Evolutionary conservation across 352 stramenopile genomes (phyloP).

Genomic region (Phytophthora parvispora): DNA sequence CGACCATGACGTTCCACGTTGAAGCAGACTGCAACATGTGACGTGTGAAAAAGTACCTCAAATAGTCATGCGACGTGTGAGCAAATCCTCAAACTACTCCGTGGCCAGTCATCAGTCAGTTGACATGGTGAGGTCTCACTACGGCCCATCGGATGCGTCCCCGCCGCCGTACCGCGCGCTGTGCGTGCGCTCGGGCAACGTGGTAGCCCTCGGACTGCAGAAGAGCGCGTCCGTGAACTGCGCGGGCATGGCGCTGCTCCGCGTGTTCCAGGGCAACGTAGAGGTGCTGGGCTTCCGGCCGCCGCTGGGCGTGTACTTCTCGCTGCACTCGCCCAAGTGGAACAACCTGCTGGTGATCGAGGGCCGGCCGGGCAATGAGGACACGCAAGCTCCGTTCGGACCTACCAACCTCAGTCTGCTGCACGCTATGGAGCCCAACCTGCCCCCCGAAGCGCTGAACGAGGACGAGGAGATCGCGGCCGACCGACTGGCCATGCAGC

Average conservation of each 20-base stretch:
- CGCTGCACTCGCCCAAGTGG: conserved; percentile 88
- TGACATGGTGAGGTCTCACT: conserved; percentile 20
- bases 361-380: conserved; percentile 33
- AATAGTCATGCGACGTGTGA: conserved; percentile 37
- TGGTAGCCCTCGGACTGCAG: conserved; percentile 77
- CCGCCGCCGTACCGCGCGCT: conserved; percentile 47
- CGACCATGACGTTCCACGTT: background rate
- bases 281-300: conserved; percentile 78
- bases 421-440: conserved; percentile 49
- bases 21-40: conserved; percentile 18
- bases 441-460: conserved; percentile 36
- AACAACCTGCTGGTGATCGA: conserved; percentile 76
- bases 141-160: conserved; percentile 10
- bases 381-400: conserved; percentile 66
- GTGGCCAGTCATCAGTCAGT: conserved; percentile 16
- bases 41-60: conserved; percentile 13
- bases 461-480: conserved; percentile 81
- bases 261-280: conserved; percentile 84
- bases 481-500: conserved; percentile 70
- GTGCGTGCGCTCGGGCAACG: conserved; percentile 65
- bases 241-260: conserved; percentile 80
- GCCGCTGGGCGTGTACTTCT: conserved; percentile 79
- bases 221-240: conserved; percentile 59
- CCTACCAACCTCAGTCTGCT: conserved; percentile 56
- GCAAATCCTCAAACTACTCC: conserved; percentile 15